Conservation (phyloP, 371 early-diverging fungal genomes). For the Mucor sp. region DNA sequence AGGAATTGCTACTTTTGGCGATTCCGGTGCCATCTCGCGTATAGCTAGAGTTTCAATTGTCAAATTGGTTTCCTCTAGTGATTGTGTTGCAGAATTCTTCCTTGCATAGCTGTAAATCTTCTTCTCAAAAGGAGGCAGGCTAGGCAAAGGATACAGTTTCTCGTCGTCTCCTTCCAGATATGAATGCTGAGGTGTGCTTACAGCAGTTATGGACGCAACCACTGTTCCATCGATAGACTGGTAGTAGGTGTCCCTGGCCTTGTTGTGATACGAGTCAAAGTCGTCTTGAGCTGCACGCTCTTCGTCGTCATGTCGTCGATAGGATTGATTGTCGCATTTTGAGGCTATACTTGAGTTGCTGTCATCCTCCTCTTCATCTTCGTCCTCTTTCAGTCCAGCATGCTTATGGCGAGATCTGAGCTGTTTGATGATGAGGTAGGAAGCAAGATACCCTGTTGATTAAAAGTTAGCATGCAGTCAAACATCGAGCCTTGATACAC, state of each 20-base stretch:
- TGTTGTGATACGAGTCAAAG: background rate
- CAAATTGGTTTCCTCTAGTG: background rate
- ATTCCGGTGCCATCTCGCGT: background rate
- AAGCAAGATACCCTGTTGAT: conserved; percentile 45
- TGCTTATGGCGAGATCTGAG: conserved; percentile 26
- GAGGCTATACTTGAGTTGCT: background rate
- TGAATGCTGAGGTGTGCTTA: background rate
- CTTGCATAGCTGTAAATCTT: background rate
- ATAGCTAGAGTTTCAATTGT: background rate
- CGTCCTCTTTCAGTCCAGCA: background rate
- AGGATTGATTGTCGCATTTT: background rate
- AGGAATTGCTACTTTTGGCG: background rate
- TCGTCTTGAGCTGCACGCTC: background rate
- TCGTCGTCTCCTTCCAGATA: background rate
- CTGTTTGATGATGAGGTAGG: conserved; percentile 52
- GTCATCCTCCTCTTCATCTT: conserved; percentile 22
- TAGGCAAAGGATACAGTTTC: background rate
- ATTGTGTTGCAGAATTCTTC: background rate
- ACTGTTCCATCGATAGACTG: conserved; percentile 8
- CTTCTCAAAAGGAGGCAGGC: background rate
- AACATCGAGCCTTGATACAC: background rate
- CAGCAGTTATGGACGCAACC: background rate
- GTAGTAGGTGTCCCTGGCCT: background rate
- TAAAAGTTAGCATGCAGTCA: background rate
- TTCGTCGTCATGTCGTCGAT: background rate